Percentiles rank a stretch among this genome's conserved stretches.
Conservation (phyloP, 2,329 filamentous ascomycete species). For the Colletotrichum destructivum region DNA sequence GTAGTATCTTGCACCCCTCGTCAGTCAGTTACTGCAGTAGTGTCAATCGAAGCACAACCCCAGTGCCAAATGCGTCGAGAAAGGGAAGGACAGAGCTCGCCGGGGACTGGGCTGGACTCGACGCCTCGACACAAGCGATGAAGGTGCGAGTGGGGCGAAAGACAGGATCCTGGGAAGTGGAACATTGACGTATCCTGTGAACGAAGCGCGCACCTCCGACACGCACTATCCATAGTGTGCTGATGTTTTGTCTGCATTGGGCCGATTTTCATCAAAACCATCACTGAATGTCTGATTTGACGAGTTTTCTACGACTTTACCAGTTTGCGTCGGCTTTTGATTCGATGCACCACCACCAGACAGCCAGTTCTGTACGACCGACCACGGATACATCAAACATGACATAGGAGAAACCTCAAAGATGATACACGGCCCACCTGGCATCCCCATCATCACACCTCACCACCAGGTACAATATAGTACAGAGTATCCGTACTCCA, state of each 20-base stretch:
- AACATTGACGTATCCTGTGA: neutral
- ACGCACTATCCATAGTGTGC: too few species aligned
- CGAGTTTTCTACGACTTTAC: neutral
- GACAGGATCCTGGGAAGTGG: neutral
- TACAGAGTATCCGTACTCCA: neutral
- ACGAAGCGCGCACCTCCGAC: neutral
- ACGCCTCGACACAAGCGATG: neutral
- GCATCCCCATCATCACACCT: neutral
- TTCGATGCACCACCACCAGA: neutral
- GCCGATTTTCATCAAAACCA: too few species aligned
- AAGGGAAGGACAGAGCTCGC: slow-evolving; percentile 7
- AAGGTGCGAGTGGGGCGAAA: slow-evolving; percentile 6
- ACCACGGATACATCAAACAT: neutral
- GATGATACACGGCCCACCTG: neutral
- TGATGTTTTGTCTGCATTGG: too few species aligned
- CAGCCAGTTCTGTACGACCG: too few species aligned
- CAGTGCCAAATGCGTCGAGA: slow-evolving; percentile 2
- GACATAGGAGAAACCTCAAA: slow-evolving; percentile 1
- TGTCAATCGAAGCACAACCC: slow-evolving; percentile 5
- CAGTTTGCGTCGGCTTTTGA: neutral
- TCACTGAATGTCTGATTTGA: too few species aligned
- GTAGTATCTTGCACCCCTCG: neutral
- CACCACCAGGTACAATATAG: too few species aligned
- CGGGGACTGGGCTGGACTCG: slow-evolving; percentile 9
- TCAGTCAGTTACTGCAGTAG: slow-evolving; percentile 2